These are phyloP conservation scores for Agaricus sinodeliciosus DNA, from an alignment of 768 basidiomycete species.

Conservation along the genomic window DNA sequence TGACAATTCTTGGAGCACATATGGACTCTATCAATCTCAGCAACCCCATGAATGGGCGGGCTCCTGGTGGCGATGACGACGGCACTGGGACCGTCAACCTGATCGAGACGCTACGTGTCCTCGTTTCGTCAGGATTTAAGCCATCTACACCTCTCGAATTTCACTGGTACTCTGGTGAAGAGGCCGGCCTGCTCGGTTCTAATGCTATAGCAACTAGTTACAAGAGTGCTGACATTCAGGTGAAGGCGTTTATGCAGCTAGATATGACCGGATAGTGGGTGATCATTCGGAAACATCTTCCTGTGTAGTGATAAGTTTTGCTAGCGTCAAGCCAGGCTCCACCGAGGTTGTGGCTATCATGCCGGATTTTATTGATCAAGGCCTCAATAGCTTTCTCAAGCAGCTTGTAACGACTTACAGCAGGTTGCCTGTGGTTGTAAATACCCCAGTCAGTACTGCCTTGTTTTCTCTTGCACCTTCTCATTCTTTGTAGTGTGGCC, in stretches of 20 bases:
- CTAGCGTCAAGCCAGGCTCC: slow-evolving; percentile 41
- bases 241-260: slow-evolving; percentile 45
- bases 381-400: slow-evolving; percentile 40
- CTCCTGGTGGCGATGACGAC: slow-evolving; percentile 46
- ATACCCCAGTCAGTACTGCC: slow-evolving; percentile 25
- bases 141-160: slow-evolving; percentile 38
- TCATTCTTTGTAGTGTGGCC: slow-evolving; percentile 24
- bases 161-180: slow-evolving; percentile 43
- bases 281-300: not conserved
- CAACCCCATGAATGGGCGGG: slow-evolving; percentile 31
- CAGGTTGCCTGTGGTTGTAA: slow-evolving; percentile 29
- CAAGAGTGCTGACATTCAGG: slow-evolving; percentile 33
- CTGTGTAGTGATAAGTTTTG: slow-evolving; percentile 1
- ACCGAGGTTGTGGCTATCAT: slow-evolving; percentile 33
- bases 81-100: slow-evolving; percentile 40
- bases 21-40: slow-evolving; percentile 36
- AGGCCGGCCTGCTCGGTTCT: slow-evolving; percentile 40
- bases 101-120: slow-evolving; percentile 33
- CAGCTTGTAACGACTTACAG: slow-evolving; percentile 29
- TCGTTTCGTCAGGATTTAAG: slow-evolving; percentile 30
- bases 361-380: slow-evolving; percentile 31
- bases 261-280: slow-evolving; percentile 34
- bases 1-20: slow-evolving; percentile 34
- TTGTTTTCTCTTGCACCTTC: not conserved
- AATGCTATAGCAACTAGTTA: slow-evolving; percentile 48